These are phyloP conservation scores for Amphirosellinia nigrospora DNA, from an alignment of 495 filamentous ascomycete species.

Conservation along the genomic window DNA sequence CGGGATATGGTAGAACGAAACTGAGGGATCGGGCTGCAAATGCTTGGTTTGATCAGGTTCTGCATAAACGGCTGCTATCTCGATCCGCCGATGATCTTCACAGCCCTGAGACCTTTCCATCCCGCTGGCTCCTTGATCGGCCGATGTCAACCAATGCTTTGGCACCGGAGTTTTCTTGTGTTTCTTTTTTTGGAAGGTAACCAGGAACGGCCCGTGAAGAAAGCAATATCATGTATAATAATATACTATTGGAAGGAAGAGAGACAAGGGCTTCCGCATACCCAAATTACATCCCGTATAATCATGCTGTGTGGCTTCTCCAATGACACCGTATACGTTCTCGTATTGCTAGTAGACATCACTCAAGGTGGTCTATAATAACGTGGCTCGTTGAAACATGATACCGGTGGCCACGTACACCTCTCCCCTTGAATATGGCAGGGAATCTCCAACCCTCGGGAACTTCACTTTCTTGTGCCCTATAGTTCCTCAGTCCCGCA, in stretches of 20 bases:
- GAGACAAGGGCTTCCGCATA: neutral
- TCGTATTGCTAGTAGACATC: conserved; percentile 13
- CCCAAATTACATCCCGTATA: conserved; percentile 24
- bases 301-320: conserved; percentile 27
- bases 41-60: conserved; percentile 6
- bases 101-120: neutral
- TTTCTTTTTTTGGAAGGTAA: neutral
- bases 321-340: conserved; percentile 28
- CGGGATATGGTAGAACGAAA: conserved; percentile 3
- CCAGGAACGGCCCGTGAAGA: neutral
- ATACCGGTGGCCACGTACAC: conserved; percentile 88
- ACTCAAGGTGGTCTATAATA: conserved; percentile 58
- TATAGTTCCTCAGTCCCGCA: conserved; percentile 40
- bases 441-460: conserved; percentile 83
- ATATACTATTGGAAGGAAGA: conserved; percentile 16
- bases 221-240: neutral
- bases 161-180: neutral
- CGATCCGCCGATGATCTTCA: conserved; percentile 10
- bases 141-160: neutral
- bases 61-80: conserved; percentile 7
- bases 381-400: conserved; percentile 96
- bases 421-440: conserved; percentile 81
- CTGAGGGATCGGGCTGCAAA: conserved; percentile 9
- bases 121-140: neutral
- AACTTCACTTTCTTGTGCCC: conserved; percentile 69